phyloP scores from a whole-genome alignment of 768 basidiomycete genomes.

The Termitomyces sp. region DNA sequence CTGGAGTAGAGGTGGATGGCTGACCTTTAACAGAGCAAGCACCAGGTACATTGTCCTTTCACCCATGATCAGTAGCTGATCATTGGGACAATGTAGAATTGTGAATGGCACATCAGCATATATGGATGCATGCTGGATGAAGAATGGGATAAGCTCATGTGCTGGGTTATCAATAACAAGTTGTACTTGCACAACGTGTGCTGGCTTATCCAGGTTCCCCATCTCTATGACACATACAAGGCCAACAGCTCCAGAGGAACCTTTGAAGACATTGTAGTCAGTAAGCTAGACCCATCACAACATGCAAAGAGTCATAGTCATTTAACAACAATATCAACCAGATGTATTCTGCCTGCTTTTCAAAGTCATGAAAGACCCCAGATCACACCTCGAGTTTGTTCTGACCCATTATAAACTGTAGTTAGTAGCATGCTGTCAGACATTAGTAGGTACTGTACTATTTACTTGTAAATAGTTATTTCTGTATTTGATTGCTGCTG shows the following conservation, averaged over 20 bases:
- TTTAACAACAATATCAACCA: no score
- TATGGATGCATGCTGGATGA: slow-evolving; percentile 81
- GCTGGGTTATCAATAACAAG: slow-evolving; percentile 94
- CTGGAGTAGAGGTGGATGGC: no score
- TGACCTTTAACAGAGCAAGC: no score
- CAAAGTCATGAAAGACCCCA: slow-evolving; percentile 92
- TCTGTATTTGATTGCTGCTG: no score
- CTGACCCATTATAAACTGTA: no score
- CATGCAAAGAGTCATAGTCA: no score
- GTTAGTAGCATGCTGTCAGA: no score
- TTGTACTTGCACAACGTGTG: slow-evolving; percentile 95
- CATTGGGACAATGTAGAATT: slow-evolving; percentile 64
- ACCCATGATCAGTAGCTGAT: no score
- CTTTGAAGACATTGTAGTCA: slow-evolving; percentile 87
- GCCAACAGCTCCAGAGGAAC: slow-evolving; percentile 75
- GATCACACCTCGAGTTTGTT: slow-evolving; percentile 88
- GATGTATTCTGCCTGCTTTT: slow-evolving; percentile 93
- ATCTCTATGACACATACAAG: slow-evolving; percentile 94
- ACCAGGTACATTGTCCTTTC: no score
- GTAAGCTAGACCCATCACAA: no score
- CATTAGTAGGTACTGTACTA: no score
- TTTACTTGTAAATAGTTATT: no score
- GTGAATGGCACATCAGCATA: slow-evolving; percentile 96
- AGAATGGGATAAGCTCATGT: slow-evolving; percentile 98
- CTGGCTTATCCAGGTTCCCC: slow-evolving; percentile 95